These are phyloP conservation scores for Paraconiothyrium brasiliense DNA, from an alignment of 2,329 filamentous ascomycete species.

Conservation along the genomic window DNA sequence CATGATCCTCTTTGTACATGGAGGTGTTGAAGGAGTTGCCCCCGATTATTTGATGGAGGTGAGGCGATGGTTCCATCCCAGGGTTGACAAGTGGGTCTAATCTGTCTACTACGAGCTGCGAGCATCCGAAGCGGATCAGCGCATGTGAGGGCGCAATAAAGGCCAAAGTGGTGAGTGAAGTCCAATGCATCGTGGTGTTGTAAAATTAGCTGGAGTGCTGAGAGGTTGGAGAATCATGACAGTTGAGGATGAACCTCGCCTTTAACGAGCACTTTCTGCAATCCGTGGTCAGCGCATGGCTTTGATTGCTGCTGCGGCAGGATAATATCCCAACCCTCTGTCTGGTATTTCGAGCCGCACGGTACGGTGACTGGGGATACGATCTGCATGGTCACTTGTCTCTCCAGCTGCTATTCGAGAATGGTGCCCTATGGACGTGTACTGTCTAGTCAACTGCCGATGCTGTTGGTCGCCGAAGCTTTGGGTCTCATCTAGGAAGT, in stretches of 20 bases:
- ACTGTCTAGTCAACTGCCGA: constrained; percentile 7
- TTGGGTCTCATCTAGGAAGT: constrained; percentile 3
- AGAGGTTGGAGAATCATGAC: neutral
- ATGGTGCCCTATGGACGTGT: neutral
- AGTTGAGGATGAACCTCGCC: neutral
- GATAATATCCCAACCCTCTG: neutral
- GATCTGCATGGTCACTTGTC: neutral
- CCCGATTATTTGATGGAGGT: constrained; percentile 40
- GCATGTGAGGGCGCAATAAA: constrained; percentile 31
- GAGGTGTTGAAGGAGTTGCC: constrained; percentile 36
- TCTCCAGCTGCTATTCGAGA: neutral
- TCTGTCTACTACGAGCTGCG: constrained; percentile 31
- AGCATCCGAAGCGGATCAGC: constrained; percentile 21
- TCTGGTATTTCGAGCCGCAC: neutral
- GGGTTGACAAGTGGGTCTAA: constrained; percentile 41
- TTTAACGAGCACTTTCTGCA: constrained; percentile 5
- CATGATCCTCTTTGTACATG: constrained; percentile 33
- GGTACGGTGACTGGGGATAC: neutral
- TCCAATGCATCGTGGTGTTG: constrained; percentile 28
- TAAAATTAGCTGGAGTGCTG: neutral
- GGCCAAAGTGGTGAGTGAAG: constrained; percentile 23
- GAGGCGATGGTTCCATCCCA: constrained; percentile 25
- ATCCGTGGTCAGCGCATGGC: neutral
- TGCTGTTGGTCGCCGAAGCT: neutral
- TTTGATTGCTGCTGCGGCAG: constrained; percentile 5